phyloP scores from a whole-genome alignment of 2,329 filamentous ascomycete species.

The Paecilomyces variotii region DNA sequence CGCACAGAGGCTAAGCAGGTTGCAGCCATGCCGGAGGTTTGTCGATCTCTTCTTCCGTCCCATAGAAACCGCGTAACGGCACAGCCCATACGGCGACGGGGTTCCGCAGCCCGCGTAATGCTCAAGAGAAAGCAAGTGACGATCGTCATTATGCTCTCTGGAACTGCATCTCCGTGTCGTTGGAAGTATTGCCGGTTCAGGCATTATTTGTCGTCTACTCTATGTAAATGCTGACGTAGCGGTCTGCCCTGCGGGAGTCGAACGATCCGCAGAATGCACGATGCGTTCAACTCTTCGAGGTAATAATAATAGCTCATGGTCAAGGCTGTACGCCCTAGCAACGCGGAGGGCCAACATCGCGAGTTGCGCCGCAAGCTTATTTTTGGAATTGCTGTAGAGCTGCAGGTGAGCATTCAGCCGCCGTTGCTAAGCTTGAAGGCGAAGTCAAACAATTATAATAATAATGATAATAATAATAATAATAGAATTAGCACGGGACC shows the following conservation, averaged over 20 bases:
- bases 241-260: not conserved
- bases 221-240: not conserved
- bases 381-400: not conserved
- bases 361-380: not conserved
- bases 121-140: not conserved
- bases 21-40: not conserved
- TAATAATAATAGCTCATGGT: not conserved
- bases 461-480: not conserved
- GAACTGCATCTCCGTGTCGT: not conserved
- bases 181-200: not conserved
- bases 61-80: not conserved
- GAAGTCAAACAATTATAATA: not conserved
- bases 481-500: not conserved
- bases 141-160: not conserved
- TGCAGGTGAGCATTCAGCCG: not conserved
- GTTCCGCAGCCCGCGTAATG: slow-evolving; percentile 1
- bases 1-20: not conserved
- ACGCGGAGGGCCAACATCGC: not conserved
- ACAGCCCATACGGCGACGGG: not conserved
- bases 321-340: not conserved
- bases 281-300: not conserved
- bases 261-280: not conserved
- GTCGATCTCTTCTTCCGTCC: not conserved
- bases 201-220: not conserved
- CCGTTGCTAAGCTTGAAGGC: not conserved